Base-by-base conservation (phyloP, 148 eudicot species). In the Hydrangea macrophylla region DNA sequence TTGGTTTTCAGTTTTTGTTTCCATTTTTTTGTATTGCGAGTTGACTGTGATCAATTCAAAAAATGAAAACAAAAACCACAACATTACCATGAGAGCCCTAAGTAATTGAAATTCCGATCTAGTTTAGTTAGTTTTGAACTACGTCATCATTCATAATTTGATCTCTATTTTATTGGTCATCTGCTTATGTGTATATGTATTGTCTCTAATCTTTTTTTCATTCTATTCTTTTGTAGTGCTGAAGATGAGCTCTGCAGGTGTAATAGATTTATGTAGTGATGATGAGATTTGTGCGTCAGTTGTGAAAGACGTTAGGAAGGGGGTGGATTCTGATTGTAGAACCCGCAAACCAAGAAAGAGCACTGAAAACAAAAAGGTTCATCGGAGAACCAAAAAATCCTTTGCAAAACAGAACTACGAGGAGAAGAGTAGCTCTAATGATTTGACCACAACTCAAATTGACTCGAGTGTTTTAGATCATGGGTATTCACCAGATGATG, bases 251-350 rank as follows among this genome's bases (percentile, higher is more conserved):
- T 30, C 62, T 31, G 11, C 62, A 58, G 7, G 27, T 7, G 12
- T 32, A 20, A 7, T 1, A 55, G 58, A 63, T 24, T 25, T 28
- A 37, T 35, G 51, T 30, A 67, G 60, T 60, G 68, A 62, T 63
- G 65, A 42, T 58, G 73, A 66, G 51, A 82, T 73, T 80, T 70
- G 78, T 64, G 80, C 62, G 64, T 59, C 63, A 23, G 28, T 68
- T 62, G 44, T 55, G 62, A 76, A 60, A 64, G 26, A 7, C 61
- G 75, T 74, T 40, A 71, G 77, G 40, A 51, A 62, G n/a, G 76
- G 80, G 72, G 60, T 67, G 4, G 65, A 58, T 20, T 27, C 58
- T 28, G n/a, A 42, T 58, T 30, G 3, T 1, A 37, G 17, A 25
- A 30, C 62, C 17, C 17, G n/a, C 17, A 8, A 12, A 4, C 15